Conservation (phyloP, 345 rosid species). For the Arabidopsis arenosa region DNA sequence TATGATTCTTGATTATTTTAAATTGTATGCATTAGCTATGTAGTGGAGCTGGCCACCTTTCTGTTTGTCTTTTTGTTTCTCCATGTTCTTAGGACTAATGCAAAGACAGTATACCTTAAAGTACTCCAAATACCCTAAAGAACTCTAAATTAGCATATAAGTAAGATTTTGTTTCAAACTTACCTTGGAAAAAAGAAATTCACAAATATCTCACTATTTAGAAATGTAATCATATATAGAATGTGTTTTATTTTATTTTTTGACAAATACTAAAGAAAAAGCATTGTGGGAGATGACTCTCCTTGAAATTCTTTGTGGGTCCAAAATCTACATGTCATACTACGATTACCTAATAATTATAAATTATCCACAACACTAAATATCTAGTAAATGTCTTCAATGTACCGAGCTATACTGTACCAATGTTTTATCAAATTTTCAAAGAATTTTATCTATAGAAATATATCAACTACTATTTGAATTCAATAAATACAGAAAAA, state of each 20-base stretch:
- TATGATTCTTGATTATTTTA: constrained; percentile 7
- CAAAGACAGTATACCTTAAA: not conserved
- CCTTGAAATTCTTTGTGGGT: not conserved
- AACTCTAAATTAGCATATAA: not conserved
- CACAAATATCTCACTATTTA: not conserved
- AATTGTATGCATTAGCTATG: constrained; percentile 5
- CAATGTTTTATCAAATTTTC: too few species aligned
- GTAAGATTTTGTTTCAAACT: not conserved
- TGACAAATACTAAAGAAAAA: not conserved
- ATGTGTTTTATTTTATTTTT: not conserved
- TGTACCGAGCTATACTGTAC: too few species aligned
- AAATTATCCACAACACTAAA: not conserved
- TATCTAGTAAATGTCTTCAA: too few species aligned
- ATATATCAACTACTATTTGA: too few species aligned
- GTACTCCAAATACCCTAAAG: not conserved
- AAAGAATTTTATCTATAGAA: too few species aligned
- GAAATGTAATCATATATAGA: not conserved
- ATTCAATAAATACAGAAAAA: too few species aligned
- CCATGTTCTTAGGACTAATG: constrained; percentile 22
- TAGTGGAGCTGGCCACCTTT: constrained; percentile 44
- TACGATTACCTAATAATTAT: not conserved
- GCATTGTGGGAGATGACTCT: not conserved
- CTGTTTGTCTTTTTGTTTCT: constrained; percentile 15
- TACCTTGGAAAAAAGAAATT: not conserved
- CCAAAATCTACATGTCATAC: not conserved